phyloP scores from a whole-genome alignment of 2,329 filamentous ascomycete genomes.

The Pestalotiopsis sp. region DNA sequence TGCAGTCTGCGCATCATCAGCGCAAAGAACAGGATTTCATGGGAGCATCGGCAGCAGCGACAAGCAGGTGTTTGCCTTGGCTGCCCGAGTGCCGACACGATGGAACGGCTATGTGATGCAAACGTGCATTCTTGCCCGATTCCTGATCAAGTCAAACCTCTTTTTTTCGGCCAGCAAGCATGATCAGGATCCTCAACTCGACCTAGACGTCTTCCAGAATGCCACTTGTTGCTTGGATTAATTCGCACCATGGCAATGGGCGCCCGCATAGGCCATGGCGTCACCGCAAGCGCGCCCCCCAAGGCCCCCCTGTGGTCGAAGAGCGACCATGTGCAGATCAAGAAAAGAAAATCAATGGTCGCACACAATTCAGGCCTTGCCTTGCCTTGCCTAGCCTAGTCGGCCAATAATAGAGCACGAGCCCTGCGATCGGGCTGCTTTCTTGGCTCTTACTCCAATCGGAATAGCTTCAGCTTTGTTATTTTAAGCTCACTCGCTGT shows the following conservation, averaged over 20 bases:
- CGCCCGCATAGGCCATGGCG: neutral
- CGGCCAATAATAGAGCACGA: neutral
- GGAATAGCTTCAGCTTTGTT: neutral
- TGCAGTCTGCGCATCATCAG: neutral
- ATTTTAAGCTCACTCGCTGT: neutral
- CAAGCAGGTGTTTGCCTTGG: neutral
- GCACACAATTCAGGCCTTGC: neutral
- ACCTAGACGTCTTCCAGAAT: neutral
- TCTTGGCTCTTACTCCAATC: neutral
- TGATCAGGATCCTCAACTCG: neutral
- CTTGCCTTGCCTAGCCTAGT: neutral
- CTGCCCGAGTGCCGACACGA: neutral
- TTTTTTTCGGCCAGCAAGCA: neutral
- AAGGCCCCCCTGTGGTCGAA: neutral
- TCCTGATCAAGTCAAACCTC: neutral
- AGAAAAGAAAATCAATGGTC: neutral
- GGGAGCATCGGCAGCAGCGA: neutral
- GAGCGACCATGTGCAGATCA: neutral
- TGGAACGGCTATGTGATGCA: neutral
- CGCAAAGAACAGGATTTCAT: neutral
- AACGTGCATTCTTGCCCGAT: neutral
- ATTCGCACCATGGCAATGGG: neutral
- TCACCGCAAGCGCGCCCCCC: neutral
- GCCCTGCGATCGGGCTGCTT: neutral
- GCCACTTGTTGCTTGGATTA: neutral